Evolutionary conservation across 2,329 filamentous ascomycete species (phyloP).

Genomic region (Calonectria montana): DNA sequence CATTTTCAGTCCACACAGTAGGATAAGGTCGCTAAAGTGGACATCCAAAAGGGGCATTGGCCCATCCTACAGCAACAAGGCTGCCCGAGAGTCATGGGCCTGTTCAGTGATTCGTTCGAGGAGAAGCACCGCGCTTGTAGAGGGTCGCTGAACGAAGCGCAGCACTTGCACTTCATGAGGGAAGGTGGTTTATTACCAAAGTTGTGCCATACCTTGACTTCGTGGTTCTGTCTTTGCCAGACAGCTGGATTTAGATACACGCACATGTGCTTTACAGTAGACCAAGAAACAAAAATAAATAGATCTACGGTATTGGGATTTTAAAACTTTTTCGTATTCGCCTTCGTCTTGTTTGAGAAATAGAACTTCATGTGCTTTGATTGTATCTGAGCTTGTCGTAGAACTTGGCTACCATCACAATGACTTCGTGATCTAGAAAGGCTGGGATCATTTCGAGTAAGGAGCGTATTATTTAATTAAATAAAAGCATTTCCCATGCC

Average conservation of each 20-base stretch:
- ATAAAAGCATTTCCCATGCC: neutral
- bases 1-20: too few relatives aligned
- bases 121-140: neutral
- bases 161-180: neutral
- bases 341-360: neutral
- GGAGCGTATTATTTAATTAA: neutral
- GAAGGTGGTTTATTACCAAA: neutral
- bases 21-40: neutral
- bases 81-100: neutral
- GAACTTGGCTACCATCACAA: too few relatives aligned
- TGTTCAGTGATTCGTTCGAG: neutral
- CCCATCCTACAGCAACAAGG: slow-evolving; percentile 6
- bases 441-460: neutral
- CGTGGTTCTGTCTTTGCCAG: neutral
- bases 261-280: neutral
- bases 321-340: neutral
- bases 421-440: too few relatives aligned
- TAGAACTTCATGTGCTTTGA: neutral
- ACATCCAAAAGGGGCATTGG: neutral
- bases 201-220: neutral
- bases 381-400: too few relatives aligned
- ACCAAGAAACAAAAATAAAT: neutral
- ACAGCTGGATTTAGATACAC: neutral
- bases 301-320: neutral
- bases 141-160: neutral